phyloP scores from a whole-genome alignment of 805 yeast genomes.

The Saccharomycopsis amapae region DNA sequence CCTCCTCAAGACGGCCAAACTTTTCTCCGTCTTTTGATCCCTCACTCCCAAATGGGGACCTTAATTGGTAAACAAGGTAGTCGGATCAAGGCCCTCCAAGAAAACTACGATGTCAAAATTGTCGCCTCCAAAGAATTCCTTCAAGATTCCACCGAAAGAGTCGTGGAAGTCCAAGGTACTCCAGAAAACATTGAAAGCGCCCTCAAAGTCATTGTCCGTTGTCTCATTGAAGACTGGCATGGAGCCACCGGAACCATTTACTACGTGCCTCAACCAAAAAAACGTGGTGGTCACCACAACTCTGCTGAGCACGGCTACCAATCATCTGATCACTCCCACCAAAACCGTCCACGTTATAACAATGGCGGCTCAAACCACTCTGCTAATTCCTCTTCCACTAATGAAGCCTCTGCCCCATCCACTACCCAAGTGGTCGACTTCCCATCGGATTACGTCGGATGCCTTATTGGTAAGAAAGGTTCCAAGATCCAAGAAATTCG shows the following conservation, averaged over 20 bases:
- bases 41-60: slow-evolving; percentile 83
- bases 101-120: slow-evolving; percentile 61
- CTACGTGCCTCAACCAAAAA: slow-evolving; percentile 44
- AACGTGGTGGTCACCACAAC: slow-evolving; percentile 11
- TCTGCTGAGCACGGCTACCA: neutral
- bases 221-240: slow-evolving; percentile 68
- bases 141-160: slow-evolving; percentile 75
- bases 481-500: slow-evolving; percentile 81
- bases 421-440: slow-evolving; percentile 44
- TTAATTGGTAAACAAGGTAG: slow-evolving; percentile 79
- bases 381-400: slow-evolving; percentile 6
- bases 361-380: slow-evolving; percentile 10
- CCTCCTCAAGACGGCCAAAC: slow-evolving; percentile 47
- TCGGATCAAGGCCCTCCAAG: slow-evolving; percentile 74
- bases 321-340: neutral
- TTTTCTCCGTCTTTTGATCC: slow-evolving; percentile 62
- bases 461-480: slow-evolving; percentile 82
- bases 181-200: slow-evolving; percentile 55
- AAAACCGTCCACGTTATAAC: neutral
- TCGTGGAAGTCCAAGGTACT: slow-evolving; percentile 81
- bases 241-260: slow-evolving; percentile 55
- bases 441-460: slow-evolving; percentile 81
- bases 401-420: slow-evolving; percentile 12
- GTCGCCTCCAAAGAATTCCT: slow-evolving; percentile 82
- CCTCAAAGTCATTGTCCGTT: slow-evolving; percentile 53